Conservation (phyloP, 2,329 filamentous ascomycete species). For the Microdochium trichocladiopsis region DNA sequence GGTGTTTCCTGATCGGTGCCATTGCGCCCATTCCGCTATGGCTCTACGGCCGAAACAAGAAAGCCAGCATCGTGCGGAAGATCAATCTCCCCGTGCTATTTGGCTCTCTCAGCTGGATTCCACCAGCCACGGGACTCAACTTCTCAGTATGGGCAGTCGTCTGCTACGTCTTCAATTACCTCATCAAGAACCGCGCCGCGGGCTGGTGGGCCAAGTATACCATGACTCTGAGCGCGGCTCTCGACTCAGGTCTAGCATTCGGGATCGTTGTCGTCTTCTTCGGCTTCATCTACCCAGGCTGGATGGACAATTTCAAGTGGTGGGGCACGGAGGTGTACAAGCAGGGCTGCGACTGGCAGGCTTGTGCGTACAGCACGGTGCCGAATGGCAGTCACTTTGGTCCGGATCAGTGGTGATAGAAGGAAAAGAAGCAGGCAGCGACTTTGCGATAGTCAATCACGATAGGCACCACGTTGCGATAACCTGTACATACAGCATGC, state of each 20-base stretch:
- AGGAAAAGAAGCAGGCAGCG: background rate
- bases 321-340: slow-evolving; percentile 88
- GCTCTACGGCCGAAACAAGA: slow-evolving; percentile 56
- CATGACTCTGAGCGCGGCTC: slow-evolving; percentile 77
- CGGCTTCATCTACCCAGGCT: slow-evolving; percentile 74
- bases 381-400: slow-evolving; percentile 60
- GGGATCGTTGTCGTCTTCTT: slow-evolving; percentile 82
- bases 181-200: slow-evolving; percentile 59
- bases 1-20: slow-evolving; percentile 74
- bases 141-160: slow-evolving; percentile 83
- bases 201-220: slow-evolving; percentile 91
- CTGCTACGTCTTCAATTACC: slow-evolving; percentile 77
- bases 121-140: slow-evolving; percentile 78
- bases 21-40: slow-evolving; percentile 69
- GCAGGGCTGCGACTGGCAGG: slow-evolving; percentile 77
- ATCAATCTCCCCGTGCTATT: slow-evolving; percentile 80
- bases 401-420: slow-evolving; percentile 47
- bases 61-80: slow-evolving; percentile 60
- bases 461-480: too few species aligned
- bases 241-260: slow-evolving; percentile 77
- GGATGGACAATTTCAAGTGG: slow-evolving; percentile 69
- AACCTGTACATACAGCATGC: too few species aligned
- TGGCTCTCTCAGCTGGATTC: slow-evolving; percentile 78
- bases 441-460: too few species aligned
- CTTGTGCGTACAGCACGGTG: slow-evolving; percentile 63